Evolutionary conservation across 371 early-diverging fungal species (phyloP), one percentile per base, ranked within the genome.

Genomic region (Mucor saturninus): DNA sequence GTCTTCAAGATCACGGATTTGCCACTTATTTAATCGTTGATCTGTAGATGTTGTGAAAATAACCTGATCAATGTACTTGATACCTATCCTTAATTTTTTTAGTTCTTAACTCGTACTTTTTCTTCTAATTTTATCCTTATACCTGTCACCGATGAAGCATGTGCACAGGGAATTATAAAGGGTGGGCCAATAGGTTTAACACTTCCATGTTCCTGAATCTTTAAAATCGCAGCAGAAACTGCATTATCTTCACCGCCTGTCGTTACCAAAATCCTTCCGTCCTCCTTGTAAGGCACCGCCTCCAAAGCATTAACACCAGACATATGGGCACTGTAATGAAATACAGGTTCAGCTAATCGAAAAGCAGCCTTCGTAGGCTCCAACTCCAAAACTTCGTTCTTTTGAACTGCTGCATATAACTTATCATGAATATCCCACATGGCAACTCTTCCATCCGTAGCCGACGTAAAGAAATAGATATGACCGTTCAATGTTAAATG

Each of bases 161-260:
- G 87, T 2, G 85, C 87, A 65, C 65, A 42, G 4, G 68, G 67
- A 35, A 82, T 72, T 28, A 65, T 73, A 31, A 66, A 74, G 43
- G 79, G 65, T 2, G 67, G 52, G 5, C 68, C 67, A 13, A 68
- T 32, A 4, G 14, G 21, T 21, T 43, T 13, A 2, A 71, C 15
- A 39, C 58, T 28, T n/a, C 21, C 21, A 21, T 60, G 45, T 6
- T 46, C 14, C 4, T 50, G 26, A 13, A 66, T 43, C n/a, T 52
- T 30, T 9, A 74, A 37, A 40, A 78, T 59, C 10, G 77, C 56
- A 9, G 72, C 78, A 15, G 68, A 77, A 14, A 87, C 52, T 1
- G 84, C 84, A 65, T 87, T 87, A 54, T 87, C 87, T 64, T 87
- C 87, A 15, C 87, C 87, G 40, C 87, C 87, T n/a, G 85, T 78